Evolutionary conservation across 345 rosid genomes (phyloP).

Genomic region (Euphorbia lathyris): DNA sequence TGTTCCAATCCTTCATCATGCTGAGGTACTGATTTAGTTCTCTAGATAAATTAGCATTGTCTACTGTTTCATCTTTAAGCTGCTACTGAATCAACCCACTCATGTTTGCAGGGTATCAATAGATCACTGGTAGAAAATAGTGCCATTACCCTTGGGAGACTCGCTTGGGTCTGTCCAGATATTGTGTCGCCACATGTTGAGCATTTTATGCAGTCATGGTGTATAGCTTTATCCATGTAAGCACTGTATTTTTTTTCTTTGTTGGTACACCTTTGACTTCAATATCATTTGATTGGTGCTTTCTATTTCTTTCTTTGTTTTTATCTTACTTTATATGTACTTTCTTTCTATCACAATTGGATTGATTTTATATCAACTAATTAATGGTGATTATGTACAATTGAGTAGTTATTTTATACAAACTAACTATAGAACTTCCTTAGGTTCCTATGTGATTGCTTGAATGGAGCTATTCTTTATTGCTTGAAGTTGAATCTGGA

Average conservation of each 20-base stretch:
- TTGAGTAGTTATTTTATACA: too few species aligned
- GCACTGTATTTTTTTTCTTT: conserved; percentile 16
- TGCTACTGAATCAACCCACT: background rate
- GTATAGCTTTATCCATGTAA: conserved; percentile 79
- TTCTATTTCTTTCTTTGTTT: too few species aligned
- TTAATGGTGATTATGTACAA: too few species aligned
- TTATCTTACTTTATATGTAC: too few species aligned
- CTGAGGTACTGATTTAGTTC: conserved; percentile 43
- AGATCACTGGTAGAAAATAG: conserved; percentile 86
- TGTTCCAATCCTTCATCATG: conserved; percentile 69
- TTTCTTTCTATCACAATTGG: too few species aligned
- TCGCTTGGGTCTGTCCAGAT: conserved; percentile 97
- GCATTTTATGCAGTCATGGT: conserved; percentile 97
- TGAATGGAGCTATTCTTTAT: background rate
- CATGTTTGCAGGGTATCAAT: conserved; percentile 56
- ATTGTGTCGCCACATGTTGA: conserved; percentile 91
- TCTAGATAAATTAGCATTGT: background rate
- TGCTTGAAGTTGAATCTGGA: background rate
- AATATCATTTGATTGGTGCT: too few species aligned
- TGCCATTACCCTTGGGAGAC: conserved; percentile 94
- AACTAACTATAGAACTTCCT: too few species aligned
- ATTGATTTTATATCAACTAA: too few species aligned
- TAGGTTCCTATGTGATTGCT: too few species aligned
- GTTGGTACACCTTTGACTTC: background rate
- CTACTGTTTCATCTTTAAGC: conserved; percentile 1